A percentile compares a stretch with the other conserved stretches of the same genome.
These are phyloP conservation scores for Liriodendron chinense DNA, from an alignment of 164 flowering plant species.

Conservation along the genomic window DNA sequence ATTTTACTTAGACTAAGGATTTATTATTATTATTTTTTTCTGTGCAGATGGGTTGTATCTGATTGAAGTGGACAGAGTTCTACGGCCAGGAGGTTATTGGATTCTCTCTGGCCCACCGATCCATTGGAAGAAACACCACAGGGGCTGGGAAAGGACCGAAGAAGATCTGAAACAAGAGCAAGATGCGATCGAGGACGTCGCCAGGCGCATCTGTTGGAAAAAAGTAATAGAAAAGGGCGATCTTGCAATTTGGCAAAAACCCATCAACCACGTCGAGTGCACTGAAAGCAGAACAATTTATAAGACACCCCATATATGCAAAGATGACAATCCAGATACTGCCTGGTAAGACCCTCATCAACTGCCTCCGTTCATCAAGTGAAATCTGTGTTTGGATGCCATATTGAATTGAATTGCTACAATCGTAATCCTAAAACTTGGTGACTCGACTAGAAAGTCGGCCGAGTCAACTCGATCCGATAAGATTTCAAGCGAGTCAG, in stretches of 20 bases:
- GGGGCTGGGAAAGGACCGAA: slow-evolving; percentile 95
- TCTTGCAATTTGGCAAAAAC: slow-evolving; percentile 88
- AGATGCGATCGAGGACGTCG: slow-evolving; percentile 75
- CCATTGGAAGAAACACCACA: slow-evolving; percentile 82
- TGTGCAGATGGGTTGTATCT: slow-evolving; percentile 75
- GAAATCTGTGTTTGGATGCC: no score
- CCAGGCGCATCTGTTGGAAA: slow-evolving; percentile 81
- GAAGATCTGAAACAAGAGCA: slow-evolving; percentile 92
- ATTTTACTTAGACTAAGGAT: background rate
- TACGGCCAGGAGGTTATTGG: slow-evolving; percentile 98
- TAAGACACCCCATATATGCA: slow-evolving; percentile 76
- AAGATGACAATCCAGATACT: slow-evolving; percentile 65
- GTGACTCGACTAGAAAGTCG: no score
- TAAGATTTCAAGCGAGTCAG: no score
- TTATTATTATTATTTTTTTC: background rate
- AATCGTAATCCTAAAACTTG: no score
- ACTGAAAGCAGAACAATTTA: slow-evolving; percentile 36
- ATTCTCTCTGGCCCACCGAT: slow-evolving; percentile 97
- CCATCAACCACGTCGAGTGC: slow-evolving; percentile 81
- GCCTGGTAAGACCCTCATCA: slow-evolving; percentile 61
- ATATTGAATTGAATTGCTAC: no score
- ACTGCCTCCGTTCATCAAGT: background rate
- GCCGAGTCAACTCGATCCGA: no score
- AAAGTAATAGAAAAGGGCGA: slow-evolving; percentile 79
- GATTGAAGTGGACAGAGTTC: slow-evolving; percentile 85